Conservation (phyloP, 1,284 basidiomycete species). For the Hortiboletus rubellus region DNA sequence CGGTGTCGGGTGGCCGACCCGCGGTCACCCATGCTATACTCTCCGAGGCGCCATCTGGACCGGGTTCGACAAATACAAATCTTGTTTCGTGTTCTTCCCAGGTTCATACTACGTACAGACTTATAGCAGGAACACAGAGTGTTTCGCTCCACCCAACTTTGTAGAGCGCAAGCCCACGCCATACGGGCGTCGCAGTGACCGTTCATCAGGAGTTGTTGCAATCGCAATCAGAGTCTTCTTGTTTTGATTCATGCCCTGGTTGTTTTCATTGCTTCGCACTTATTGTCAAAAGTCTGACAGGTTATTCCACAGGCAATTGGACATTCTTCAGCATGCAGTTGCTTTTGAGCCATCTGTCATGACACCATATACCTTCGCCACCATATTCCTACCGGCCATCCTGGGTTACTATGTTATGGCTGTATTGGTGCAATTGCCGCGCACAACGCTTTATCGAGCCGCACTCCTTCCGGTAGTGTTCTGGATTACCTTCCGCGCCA, state of each 20-base stretch:
- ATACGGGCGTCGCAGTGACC: too few species aligned
- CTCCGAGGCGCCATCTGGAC: too few species aligned
- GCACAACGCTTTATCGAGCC: slow-evolving; percentile 15
- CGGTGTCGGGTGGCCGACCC: too few species aligned
- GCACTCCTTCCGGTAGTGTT: slow-evolving; percentile 30
- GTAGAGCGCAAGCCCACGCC: too few species aligned
- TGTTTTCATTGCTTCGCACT: background rate
- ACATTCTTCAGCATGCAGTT: slow-evolving; percentile 11
- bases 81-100: too few species aligned
- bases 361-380: slow-evolving; percentile 24
- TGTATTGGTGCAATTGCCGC: slow-evolving; percentile 30
- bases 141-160: too few species aligned
- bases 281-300: slow-evolving; percentile 4
- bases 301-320: slow-evolving; percentile 8
- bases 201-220: too few species aligned
- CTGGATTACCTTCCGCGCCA: slow-evolving; percentile 17
- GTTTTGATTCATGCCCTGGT: slow-evolving; percentile 20
- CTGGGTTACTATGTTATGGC: slow-evolving; percentile 30
- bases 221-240: too few species aligned
- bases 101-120: too few species aligned
- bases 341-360: slow-evolving; percentile 18
- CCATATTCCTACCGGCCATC: slow-evolving; percentile 20
- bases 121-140: too few species aligned
- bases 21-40: too few species aligned
- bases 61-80: too few species aligned